Evolutionary conservation across 768 basidiomycete species (phyloP).

Genomic region (Trametes punicea): DNA sequence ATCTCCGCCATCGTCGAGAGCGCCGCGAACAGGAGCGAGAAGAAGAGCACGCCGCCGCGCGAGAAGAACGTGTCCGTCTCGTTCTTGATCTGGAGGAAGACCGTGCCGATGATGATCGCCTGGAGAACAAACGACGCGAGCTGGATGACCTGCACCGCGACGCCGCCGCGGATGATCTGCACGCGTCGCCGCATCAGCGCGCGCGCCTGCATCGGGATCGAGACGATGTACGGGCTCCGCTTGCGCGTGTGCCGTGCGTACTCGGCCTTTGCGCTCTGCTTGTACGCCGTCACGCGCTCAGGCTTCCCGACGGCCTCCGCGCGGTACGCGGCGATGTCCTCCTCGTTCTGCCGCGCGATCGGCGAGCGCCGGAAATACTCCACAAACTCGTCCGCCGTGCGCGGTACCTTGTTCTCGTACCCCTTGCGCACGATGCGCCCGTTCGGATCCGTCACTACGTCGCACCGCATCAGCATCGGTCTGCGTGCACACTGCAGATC

Average conservation of each 20-base stretch:
- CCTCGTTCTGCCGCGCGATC: conserved; percentile 39
- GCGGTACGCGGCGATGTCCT: conserved; percentile 46
- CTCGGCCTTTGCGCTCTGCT: conserved; percentile 46
- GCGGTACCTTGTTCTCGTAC: conserved; percentile 40
- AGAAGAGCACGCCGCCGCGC: conserved; percentile 77
- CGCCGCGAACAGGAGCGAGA: conserved; percentile 63
- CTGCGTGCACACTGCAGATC: not conserved
- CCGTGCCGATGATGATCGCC: conserved; percentile 55
- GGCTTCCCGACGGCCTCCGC: conserved; percentile 42
- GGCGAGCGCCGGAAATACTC: conserved; percentile 34
- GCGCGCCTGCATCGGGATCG: conserved; percentile 35
- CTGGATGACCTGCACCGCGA: conserved; percentile 29
- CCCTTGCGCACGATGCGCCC: conserved; percentile 50
- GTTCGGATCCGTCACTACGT: conserved; percentile 56
- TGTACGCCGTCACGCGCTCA: conserved; percentile 42
- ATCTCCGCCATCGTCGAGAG: conserved; percentile 64
- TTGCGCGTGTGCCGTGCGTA: conserved; percentile 44
- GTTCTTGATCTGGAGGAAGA: conserved; percentile 56
- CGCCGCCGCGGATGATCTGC: conserved; percentile 34
- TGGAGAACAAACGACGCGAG: conserved; percentile 47
- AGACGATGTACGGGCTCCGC: conserved; percentile 36
- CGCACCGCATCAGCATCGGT: not conserved
- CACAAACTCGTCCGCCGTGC: conserved; percentile 56
- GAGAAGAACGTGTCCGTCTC: conserved; percentile 65
- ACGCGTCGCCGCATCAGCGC: conserved; percentile 35